Percentiles rank a stretch among this genome's conserved stretches.
phyloP scores from a whole-genome alignment of 2,329 filamentous ascomycete species.

The Sporothrix brasiliensis region DNA sequence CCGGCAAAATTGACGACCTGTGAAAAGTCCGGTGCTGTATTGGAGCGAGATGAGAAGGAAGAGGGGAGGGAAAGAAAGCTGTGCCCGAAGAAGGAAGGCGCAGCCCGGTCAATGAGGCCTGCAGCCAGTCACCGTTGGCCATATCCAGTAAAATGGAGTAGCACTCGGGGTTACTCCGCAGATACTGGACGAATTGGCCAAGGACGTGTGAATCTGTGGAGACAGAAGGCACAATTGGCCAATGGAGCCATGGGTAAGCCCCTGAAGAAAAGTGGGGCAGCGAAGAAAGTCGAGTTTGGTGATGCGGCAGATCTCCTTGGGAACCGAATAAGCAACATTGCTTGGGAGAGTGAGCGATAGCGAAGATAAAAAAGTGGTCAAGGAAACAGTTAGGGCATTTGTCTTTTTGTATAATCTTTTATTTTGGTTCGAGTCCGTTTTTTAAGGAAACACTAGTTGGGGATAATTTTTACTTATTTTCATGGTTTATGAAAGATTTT shows the following conservation, averaged over 20 bases:
- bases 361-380: too few relatives aligned
- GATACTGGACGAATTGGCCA: constrained; percentile 6
- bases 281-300: background rate
- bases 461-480: background rate
- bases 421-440: too few relatives aligned
- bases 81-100: constrained; percentile 11
- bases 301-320: too few relatives aligned
- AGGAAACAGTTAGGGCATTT: too few relatives aligned
- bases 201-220: background rate
- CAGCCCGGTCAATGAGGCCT: background rate
- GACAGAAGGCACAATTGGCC: constrained; percentile 28
- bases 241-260: constrained; percentile 30
- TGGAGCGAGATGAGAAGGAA: constrained; percentile 14
- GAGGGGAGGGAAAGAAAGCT: constrained; percentile 9
- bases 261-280: constrained; percentile 30
- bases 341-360: too few relatives aligned
- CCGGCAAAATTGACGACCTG: constrained; percentile 20
- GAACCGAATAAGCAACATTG: too few relatives aligned
- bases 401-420: too few relatives aligned
- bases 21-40: constrained; percentile 15
- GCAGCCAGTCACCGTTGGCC: background rate
- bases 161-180: constrained; percentile 22
- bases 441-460: too few relatives aligned
- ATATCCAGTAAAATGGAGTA: constrained; percentile 3
- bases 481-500: background rate